Base-by-base conservation (phyloP, 495 filamentous ascomycete genomes). In the Ramalina intermedia region DNA sequence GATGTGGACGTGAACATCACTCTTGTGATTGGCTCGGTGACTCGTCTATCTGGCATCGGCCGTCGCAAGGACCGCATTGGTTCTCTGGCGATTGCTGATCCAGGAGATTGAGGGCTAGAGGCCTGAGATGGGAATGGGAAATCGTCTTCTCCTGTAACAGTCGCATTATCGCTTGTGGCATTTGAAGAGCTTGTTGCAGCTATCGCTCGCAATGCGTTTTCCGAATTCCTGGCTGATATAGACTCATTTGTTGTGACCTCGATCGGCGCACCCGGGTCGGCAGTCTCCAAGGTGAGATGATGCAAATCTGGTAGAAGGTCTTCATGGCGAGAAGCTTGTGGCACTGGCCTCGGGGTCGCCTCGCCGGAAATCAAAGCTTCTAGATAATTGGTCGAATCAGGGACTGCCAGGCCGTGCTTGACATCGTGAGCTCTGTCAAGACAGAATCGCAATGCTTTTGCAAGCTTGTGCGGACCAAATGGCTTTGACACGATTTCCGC, bases 381-480 rank as follows among this genome's bases (percentile, higher is more conserved):
- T 33, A 9, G 29, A 33, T 33, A 13, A 41, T 17, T 8, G 8
- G 21, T 41, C 17, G 39, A 9, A 41, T 17, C 16, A 12, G 39
- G 21, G 0, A 47, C 43, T 6, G 24, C 37, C 11, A 51, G 21
- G n/a, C 49, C 49, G 18, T 43, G 29, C 16, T 40, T 45, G 33
- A 52, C 23, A 6, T 46, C 27, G n/a, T 39, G 37, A 8, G 53
- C 46, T 42, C 36, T 56, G 16, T 68, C 56, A 29, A 68, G 50
- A 52, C 65, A 67, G 21, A 55, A 47, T 33, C 57, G 50, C 8
- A 67, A 70, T 52, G 62, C 71, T 62, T 76, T 79, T 8, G 76
- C 78, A 27, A 83, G 56, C 54, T 84, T 84, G 50, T 81, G 71
- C 14, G 80, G 80, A 1, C 79, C 81, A 49, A 71, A 76, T 5